Evolutionary conservation across 2,329 filamentous ascomycete species (phyloP).

Genomic region (Monosporascus sp.): DNA sequence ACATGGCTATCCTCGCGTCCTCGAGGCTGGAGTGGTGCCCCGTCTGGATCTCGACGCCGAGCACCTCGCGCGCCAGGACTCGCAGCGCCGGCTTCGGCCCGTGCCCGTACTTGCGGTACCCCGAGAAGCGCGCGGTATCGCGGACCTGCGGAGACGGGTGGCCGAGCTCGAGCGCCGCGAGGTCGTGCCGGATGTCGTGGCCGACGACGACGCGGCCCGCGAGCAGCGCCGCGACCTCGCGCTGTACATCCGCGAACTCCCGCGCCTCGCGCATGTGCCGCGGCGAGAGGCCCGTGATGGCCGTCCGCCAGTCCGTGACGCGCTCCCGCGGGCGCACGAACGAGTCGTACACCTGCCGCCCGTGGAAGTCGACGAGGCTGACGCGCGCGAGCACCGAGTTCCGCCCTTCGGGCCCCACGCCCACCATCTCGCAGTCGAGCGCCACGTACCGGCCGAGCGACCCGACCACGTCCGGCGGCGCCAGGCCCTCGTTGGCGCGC

Average conservation of each 20-base stretch:
- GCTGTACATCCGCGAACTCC: slow-evolving; percentile 72
- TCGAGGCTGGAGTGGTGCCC: slow-evolving; percentile 63
- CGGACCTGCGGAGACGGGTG: slow-evolving; percentile 76
- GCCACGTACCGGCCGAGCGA: slow-evolving; percentile 75
- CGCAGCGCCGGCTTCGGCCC: slow-evolving; percentile 66
- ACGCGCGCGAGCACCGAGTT: slow-evolving; percentile 79
- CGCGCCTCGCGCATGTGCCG: slow-evolving; percentile 67
- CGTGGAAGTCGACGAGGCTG: slow-evolving; percentile 90
- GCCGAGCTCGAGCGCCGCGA: slow-evolving; percentile 68
- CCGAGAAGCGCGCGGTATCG: slow-evolving; percentile 75
- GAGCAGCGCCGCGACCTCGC: slow-evolving; percentile 61
- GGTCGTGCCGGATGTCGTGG: slow-evolving; percentile 66
- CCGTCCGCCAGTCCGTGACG: slow-evolving; percentile 87
- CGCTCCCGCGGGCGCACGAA: slow-evolving; percentile 74
- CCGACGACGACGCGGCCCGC: slow-evolving; percentile 63
- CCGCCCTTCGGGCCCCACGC: slow-evolving; percentile 65
- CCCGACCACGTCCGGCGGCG: slow-evolving; percentile 53
- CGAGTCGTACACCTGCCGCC: slow-evolving; percentile 87
- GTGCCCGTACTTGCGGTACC: slow-evolving; percentile 64
- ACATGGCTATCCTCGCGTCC: slow-evolving; percentile 87
- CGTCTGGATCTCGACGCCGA: slow-evolving; percentile 58
- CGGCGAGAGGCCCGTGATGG: slow-evolving; percentile 75
- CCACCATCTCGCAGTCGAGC: slow-evolving; percentile 98
- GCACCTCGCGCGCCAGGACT: slow-evolving; percentile 50
- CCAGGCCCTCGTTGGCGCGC: slow-evolving; percentile 60